These are phyloP conservation scores for Sporothrix sp. DNA, from an alignment of 2,329 filamentous ascomycete genomes.

Conservation along the genomic window DNA sequence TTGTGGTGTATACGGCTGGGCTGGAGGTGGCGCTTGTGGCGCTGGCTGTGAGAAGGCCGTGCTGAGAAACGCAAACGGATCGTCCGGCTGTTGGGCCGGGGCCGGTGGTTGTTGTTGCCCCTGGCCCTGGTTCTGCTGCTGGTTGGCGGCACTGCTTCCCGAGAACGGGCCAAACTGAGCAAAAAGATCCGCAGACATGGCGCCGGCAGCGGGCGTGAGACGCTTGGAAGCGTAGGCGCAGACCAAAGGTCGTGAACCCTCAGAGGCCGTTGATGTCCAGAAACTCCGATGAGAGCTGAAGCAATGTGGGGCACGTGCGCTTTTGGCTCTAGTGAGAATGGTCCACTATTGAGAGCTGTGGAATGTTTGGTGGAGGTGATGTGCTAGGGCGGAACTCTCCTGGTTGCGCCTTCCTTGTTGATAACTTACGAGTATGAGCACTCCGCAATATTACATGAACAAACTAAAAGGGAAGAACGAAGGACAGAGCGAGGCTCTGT, in stretches of 20 bases:
- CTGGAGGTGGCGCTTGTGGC: neutral
- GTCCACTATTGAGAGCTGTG: neutral
- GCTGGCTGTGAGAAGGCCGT: slow-evolving; percentile 16
- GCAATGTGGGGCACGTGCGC: slow-evolving; percentile 6
- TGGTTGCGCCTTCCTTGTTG: neutral
- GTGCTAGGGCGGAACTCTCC: too few relatives aligned
- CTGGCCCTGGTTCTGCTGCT: slow-evolving; percentile 19
- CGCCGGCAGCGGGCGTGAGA: neutral
- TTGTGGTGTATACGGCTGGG: slow-evolving; percentile 11
- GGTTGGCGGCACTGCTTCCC: slow-evolving; percentile 22
- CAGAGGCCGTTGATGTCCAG: neutral
- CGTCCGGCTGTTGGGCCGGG: slow-evolving; percentile 13
- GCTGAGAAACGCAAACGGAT: slow-evolving; percentile 26
- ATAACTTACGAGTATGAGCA: neutral
- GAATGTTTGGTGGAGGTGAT: too few relatives aligned
- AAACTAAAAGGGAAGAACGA: too few relatives aligned
- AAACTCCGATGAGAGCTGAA: neutral
- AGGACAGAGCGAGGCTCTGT: too few relatives aligned
- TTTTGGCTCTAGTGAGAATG: neutral
- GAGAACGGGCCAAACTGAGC: slow-evolving; percentile 49
- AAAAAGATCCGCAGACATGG: slow-evolving; percentile 57
- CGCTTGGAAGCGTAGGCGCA: neutral
- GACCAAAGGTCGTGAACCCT: neutral
- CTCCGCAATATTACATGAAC: too few relatives aligned
- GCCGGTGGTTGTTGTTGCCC: slow-evolving; percentile 10